Conservation (phyloP, 1,284 basidiomycete species). For the Sphagnurus paluster region DNA sequence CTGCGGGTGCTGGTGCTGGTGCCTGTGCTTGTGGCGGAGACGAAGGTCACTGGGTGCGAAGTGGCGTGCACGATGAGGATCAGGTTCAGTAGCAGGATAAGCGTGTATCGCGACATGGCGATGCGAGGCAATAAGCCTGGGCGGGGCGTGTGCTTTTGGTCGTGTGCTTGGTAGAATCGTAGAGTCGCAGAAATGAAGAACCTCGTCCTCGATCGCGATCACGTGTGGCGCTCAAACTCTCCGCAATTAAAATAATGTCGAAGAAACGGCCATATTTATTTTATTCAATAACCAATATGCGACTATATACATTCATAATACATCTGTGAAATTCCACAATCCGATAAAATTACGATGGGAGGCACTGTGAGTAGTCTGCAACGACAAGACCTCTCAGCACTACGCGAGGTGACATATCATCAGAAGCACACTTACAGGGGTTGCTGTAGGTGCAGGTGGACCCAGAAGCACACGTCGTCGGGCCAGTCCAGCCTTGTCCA, state of each 20-base stretch:
- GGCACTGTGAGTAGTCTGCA: slow-evolving; percentile 48
- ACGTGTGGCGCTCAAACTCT: slow-evolving; percentile 9
- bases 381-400: neutral
- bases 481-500: slow-evolving; percentile 44
- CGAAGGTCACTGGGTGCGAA: too few relatives aligned
- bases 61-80: slow-evolving; percentile 17
- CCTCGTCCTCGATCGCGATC: slow-evolving; percentile 11
- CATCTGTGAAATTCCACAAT: too few relatives aligned
- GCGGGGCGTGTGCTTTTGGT: neutral
- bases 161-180: too few relatives aligned
- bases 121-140: neutral
- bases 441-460: slow-evolving; percentile 41
- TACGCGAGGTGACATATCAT: neutral
- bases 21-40: too few relatives aligned
- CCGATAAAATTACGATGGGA: slow-evolving; percentile 37
- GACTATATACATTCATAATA: too few relatives aligned
- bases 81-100: slow-evolving; percentile 14
- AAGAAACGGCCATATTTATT: too few relatives aligned
- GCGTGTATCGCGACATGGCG: slow-evolving; percentile 14
- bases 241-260: neutral
- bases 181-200: too few relatives aligned
- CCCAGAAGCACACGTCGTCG: slow-evolving; percentile 43
- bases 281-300: too few relatives aligned
- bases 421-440: slow-evolving; percentile 37
- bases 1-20: slow-evolving; percentile 18